Percentiles rank a stretch among this genome's conserved stretches.
These are phyloP conservation scores for Holtermannia corniformis DNA, from an alignment of 768 basidiomycete species.

Conservation along the genomic window DNA sequence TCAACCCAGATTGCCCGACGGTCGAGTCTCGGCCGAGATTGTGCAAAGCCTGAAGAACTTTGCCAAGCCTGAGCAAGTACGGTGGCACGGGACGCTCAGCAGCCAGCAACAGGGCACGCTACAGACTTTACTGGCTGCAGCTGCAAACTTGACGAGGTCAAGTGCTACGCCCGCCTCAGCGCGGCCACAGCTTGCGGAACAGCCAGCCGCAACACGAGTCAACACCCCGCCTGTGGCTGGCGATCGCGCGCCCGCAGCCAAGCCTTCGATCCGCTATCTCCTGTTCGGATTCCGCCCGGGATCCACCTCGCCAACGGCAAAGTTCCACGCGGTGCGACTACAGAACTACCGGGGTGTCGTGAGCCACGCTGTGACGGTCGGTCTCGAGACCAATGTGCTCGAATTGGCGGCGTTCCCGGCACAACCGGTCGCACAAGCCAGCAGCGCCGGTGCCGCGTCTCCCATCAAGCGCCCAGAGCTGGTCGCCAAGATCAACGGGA, in stretches of 20 bases:
- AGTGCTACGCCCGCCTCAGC: background rate
- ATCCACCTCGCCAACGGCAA: background rate
- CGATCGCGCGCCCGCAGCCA: background rate
- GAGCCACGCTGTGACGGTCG: slow-evolving; percentile 27
- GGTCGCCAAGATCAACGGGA: background rate
- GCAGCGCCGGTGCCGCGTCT: background rate
- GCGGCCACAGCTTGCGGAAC: background rate
- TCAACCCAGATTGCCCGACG: slow-evolving; percentile 13
- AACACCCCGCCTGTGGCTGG: background rate
- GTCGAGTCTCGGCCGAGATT: slow-evolving; percentile 31
- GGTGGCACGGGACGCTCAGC: background rate
- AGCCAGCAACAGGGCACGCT: background rate
- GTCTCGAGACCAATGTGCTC: slow-evolving; percentile 20
- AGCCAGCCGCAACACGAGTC: background rate
- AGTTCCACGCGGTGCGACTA: slow-evolving; percentile 19
- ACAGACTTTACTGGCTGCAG: background rate
- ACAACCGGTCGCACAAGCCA: slow-evolving; percentile 5
- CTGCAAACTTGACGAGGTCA: too few species aligned
- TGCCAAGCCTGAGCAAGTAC: background rate
- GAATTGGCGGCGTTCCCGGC: slow-evolving; percentile 31
- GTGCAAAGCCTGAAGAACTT: slow-evolving; percentile 3
- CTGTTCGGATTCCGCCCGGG: slow-evolving; percentile 21
- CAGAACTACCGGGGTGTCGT: slow-evolving; percentile 33
- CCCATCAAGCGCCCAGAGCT: background rate
- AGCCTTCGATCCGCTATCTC: slow-evolving; percentile 22